These are phyloP conservation scores for Stellera chamaejasme DNA, from an alignment of 345 rosid species.

Conservation along the genomic window DNA sequence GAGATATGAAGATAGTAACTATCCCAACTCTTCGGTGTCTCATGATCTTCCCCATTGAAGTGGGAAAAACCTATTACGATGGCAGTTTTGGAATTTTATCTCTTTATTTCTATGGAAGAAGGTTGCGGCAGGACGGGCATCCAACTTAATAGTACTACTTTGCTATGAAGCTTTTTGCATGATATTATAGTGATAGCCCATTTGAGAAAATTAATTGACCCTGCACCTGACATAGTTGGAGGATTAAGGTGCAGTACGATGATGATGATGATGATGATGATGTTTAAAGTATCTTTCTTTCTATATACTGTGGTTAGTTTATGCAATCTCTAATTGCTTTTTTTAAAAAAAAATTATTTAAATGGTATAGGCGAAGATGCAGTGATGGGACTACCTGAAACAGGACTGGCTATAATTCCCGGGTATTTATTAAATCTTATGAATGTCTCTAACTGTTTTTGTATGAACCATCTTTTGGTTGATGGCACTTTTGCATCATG, in stretches of 20 bases:
- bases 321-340: not conserved
- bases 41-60: too few relatives aligned
- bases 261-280: too few relatives aligned
- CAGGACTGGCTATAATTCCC: conserved; percentile 94
- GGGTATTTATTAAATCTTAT: conserved; percentile 37
- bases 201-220: conserved; percentile 52
- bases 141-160: too few relatives aligned
- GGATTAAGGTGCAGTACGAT: conserved; percentile 19
- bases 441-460: not conserved
- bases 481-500: conserved; percentile 7
- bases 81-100: too few relatives aligned
- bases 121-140: too few relatives aligned
- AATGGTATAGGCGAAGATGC: conserved; percentile 63
- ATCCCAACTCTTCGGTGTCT: too few relatives aligned
- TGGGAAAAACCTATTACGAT: too few relatives aligned
- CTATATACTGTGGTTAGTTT: not conserved
- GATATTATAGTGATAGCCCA: too few relatives aligned
- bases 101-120: too few relatives aligned
- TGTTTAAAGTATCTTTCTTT: too few relatives aligned
- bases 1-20: too few relatives aligned
- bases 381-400: conserved; percentile 81
- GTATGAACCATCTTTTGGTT: not conserved
- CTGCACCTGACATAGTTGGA: conserved; percentile 63
- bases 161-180: too few relatives aligned
- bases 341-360: not conserved